These are phyloP conservation scores for Pseudogymnoascus sp. DNA, from an alignment of 2,329 filamentous ascomycete species.

Conservation along the genomic window DNA sequence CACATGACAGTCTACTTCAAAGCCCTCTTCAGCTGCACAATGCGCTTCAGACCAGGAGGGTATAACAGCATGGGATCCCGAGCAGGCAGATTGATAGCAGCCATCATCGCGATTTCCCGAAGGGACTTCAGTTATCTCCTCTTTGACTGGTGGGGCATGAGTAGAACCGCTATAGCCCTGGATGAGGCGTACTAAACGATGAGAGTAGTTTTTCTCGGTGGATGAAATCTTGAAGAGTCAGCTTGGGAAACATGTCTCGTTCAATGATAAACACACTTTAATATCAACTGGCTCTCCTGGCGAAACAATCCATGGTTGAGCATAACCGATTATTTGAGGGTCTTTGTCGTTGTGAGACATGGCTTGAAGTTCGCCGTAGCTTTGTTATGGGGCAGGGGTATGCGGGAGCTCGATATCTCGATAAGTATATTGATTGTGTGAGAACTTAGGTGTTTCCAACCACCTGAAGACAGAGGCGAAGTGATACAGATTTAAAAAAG, in stretches of 20 bases:
- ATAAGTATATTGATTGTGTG: not conserved
- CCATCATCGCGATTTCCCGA: not conserved
- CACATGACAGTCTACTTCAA: conserved; percentile 13
- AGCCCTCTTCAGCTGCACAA: not conserved
- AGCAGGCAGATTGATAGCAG: not conserved
- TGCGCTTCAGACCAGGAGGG: conserved; percentile 13
- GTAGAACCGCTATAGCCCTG: conserved; percentile 13
- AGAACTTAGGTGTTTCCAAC: not conserved
- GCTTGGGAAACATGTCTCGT: not conserved
- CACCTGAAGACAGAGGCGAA: not conserved
- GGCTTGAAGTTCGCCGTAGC: not conserved
- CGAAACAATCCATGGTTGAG: conserved; percentile 20
- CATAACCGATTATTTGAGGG: conserved; percentile 20
- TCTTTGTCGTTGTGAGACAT: not conserved
- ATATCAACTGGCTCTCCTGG: conserved; percentile 20
- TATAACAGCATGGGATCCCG: conserved; percentile 1
- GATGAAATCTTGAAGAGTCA: conserved; percentile 15
- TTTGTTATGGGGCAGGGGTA: not conserved
- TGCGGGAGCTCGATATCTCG: not conserved
- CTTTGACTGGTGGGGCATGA: conserved; percentile 11
- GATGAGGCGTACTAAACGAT: conserved; percentile 15
- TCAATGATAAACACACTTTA: conserved; percentile 14
- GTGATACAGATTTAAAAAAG: not conserved
- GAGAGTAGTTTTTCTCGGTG: conserved; percentile 14
- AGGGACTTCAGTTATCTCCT: conserved; percentile 8